Conservation (phyloP, 208 protist genomes). For the Trypanosoma avium region DNA sequence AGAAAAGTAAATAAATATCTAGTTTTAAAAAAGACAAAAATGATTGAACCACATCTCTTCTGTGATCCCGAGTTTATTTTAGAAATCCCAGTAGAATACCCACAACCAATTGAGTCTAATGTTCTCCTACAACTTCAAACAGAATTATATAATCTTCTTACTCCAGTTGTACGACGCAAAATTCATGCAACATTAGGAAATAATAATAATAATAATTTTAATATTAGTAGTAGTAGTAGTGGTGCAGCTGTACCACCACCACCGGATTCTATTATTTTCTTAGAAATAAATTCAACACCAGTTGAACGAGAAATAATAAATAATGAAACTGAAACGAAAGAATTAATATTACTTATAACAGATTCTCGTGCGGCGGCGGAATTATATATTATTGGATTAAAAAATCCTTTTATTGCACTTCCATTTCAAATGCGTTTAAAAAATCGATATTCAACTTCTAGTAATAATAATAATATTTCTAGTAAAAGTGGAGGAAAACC, state of each 20-base stretch:
- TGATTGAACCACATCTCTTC: slow-evolving; percentile 97
- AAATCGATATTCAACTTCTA: slow-evolving; percentile 27
- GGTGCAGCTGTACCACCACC: slow-evolving; percentile 33
- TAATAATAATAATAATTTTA: not conserved
- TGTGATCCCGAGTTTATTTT: slow-evolving; percentile 94
- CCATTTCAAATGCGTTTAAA: slow-evolving; percentile 43
- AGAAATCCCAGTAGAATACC: slow-evolving; percentile 89
- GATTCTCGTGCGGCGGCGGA: slow-evolving; percentile 73
- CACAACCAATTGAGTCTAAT: slow-evolving; percentile 91
- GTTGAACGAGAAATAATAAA: not conserved
- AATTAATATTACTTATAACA: slow-evolving; percentile 44
- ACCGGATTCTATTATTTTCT: slow-evolving; percentile 33
- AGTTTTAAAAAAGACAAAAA: slow-evolving; percentile 97
- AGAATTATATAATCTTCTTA: slow-evolving; percentile 79
- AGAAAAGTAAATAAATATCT: slow-evolving; percentile 32
- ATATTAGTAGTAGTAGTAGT: slow-evolving; percentile 2
- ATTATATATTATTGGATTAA: slow-evolving; percentile 64
- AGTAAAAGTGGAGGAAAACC: no score
- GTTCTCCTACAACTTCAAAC: slow-evolving; percentile 91
- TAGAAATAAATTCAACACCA: slow-evolving; percentile 14
- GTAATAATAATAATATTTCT: no score
- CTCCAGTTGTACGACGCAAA: slow-evolving; percentile 74
- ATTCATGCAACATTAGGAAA: slow-evolving; percentile 57
- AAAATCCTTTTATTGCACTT: slow-evolving; percentile 53
- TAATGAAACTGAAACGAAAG: slow-evolving; percentile 2